Evolutionary conservation across 352 stramenopile genomes (phyloP), one percentile per base, ranked within the genome.

Genomic region (Lagenidium sp.): DNA sequence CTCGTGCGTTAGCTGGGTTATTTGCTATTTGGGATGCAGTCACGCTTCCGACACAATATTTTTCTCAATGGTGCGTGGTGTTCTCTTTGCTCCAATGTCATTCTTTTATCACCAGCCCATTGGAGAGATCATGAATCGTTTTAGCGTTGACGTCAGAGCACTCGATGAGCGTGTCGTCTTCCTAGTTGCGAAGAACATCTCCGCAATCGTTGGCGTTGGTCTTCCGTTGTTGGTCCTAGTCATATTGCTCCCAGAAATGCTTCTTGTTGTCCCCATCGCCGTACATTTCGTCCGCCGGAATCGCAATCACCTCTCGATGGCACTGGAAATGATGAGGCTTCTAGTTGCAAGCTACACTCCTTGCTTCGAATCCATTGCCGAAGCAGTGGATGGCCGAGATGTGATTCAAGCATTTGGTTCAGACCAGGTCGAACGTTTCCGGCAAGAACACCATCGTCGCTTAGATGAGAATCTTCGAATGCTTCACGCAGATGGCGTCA

Each of bases 211-310:
- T 7, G 50, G 50, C 6, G 34, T 44, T 3, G 18, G 52, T 19
- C 22, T 34, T 62, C 85, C 47, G n/a, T 66, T 12, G 16, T 26
- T 49, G 21, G 31, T 51, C 10, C 48, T 51, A 4, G 46, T 50
- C 38, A 28, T 47, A 6, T 7, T 57, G 76, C 56, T 51, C 37
- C 87, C 31, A 56, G 62, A 45, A 63, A 93, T 55, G 41, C 51
- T 88, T 4, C 44, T 85, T 16, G 53, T 89, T 20, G 35, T 89
- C 19, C 80, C 80, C 15, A 56, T 92, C 68, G 10, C 94, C 82
- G 53, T 73, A 72, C 39, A 38, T 28, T 22, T 68, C 7, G 25
- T 53, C 44, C 34, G 44, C 36, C 58, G 28, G 42, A 55, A 48
- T 24, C 53, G 40, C 0, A 48, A 34, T 29, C 53, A 46, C 35